Percentiles rank a stretch among this genome's conserved stretches.
Evolutionary conservation across 2,329 filamentous ascomycete species (phyloP).

Genomic region (Coniochaeta sp.): DNA sequence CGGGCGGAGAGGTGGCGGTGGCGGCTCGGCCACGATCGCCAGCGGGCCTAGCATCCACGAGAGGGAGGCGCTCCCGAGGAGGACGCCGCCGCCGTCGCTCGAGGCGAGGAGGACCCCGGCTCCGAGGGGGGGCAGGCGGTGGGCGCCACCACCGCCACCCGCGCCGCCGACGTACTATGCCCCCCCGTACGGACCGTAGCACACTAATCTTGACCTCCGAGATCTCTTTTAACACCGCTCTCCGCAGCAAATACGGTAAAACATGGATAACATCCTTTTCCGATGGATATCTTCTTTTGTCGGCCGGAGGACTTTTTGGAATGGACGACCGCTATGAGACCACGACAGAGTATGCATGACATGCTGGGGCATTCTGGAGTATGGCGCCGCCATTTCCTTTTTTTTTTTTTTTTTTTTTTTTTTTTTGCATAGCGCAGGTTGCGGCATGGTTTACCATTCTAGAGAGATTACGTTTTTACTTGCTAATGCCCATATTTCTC

Average conservation of each 20-base stretch:
- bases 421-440: neutral
- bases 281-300: neutral
- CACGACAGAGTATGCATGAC: neutral
- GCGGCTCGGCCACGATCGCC: conserved; percentile 26
- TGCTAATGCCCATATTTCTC: neutral
- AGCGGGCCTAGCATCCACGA: conserved; percentile 26
- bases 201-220: neutral
- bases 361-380: neutral
- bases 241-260: too few relatives aligned
- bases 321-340: neutral
- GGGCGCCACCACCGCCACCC: conserved; percentile 15
- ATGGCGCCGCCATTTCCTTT: neutral
- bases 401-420: neutral
- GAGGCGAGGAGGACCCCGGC: conserved; percentile 32
- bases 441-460: neutral
- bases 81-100: conserved; percentile 27
- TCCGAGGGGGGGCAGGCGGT: conserved; percentile 16
- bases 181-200: conserved; percentile 1
- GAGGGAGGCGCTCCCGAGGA: conserved; percentile 22
- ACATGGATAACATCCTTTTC: neutral
- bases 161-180: conserved; percentile 11
- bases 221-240: neutral
- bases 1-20: conserved; percentile 27
- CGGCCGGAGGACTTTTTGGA: neutral
- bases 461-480: neutral